Evolutionary conservation across 257 asterid species (phyloP).

Genomic region (Scutellaria baicalensis): DNA sequence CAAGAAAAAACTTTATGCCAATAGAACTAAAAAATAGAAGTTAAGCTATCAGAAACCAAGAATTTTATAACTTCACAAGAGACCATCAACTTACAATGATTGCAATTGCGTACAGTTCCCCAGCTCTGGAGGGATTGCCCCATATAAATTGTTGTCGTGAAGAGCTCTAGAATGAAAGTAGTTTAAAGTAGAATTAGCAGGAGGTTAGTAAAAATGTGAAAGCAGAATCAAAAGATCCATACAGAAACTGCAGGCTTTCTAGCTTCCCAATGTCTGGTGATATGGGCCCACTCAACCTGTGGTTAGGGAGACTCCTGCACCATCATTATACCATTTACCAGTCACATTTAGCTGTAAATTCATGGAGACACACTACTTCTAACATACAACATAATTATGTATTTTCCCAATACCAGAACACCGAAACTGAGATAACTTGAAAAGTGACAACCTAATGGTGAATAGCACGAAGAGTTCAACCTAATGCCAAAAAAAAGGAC

Average conservation of each 20-base stretch:
- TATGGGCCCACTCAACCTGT: slow-evolving; percentile 80
- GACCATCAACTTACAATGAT: slow-evolving; percentile 61
- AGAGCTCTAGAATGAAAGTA: slow-evolving; percentile 53
- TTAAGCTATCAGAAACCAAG: slow-evolving; percentile 1
- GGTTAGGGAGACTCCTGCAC: slow-evolving; percentile 89
- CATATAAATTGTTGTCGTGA: slow-evolving; percentile 82
- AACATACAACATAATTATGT: neutral
- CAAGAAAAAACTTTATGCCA: neutral
- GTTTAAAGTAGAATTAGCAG: slow-evolving; percentile 23
- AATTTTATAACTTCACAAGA: slow-evolving; percentile 6
- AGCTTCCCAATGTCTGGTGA: slow-evolving; percentile 86
- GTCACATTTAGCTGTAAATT: slow-evolving; percentile 10
- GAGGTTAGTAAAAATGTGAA: slow-evolving; percentile 6
- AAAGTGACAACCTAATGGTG: neutral
- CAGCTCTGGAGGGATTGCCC: slow-evolving; percentile 79
- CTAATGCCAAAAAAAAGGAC: neutral
- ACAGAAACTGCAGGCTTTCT: slow-evolving; percentile 78
- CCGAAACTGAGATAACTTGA: neutral
- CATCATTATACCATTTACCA: slow-evolving; percentile 11
- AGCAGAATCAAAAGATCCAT: slow-evolving; percentile 26
- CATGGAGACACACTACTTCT: neutral
- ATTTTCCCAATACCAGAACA: neutral
- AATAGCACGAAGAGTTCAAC: slow-evolving; percentile 5
- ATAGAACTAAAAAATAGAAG: neutral
- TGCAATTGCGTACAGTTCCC: slow-evolving; percentile 84